Percentiles rank a stretch among this genome's conserved stretches.
These are phyloP conservation scores for Eucalyptus sp. DNA, from an alignment of 345 rosid species.

Conservation along the genomic window DNA sequence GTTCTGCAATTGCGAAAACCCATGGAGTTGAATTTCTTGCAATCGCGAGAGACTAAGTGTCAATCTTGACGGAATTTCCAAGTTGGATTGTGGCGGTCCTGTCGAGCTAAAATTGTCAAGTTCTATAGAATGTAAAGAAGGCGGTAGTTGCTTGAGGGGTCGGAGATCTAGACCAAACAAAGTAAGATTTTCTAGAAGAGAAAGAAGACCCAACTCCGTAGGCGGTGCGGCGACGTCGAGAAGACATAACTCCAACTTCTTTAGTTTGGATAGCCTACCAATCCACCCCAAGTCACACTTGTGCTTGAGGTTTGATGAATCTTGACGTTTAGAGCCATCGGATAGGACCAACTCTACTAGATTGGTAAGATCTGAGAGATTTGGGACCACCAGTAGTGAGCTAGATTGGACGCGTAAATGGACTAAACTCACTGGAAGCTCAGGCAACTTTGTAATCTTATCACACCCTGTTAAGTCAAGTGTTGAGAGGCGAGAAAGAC, in stretches of 20 bases:
- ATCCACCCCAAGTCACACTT: background rate
- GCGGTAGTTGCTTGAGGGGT: too few relatives aligned
- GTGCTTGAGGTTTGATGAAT: background rate
- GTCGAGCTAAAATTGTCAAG: rapidly evolving
- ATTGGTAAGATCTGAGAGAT: background rate
- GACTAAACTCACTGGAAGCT: background rate
- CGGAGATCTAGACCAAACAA: too few relatives aligned
- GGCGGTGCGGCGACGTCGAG: rapidly evolving
- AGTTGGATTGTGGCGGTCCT: rapidly evolving
- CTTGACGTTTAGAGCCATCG: rapidly evolving
- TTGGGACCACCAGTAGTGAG: background rate
- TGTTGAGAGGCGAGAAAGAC: background rate
- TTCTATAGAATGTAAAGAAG: too few relatives aligned
- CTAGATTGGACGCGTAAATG: rapidly evolving
- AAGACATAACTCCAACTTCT: background rate
- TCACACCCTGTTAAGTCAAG: rapidly evolving
- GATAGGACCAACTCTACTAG: background rate
- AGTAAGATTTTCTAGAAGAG: too few relatives aligned
- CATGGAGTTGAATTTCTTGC: background rate
- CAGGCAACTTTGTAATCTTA: rapidly evolving
- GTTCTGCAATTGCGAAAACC: rapidly evolving
- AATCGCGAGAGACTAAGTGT: rapidly evolving
- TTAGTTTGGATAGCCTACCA: too few relatives aligned
- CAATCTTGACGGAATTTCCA: rapidly evolving
- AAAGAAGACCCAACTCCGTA: background rate